A percentile compares a stretch with the other conserved stretches of the same genome.
Conservation (phyloP, 345 rosid species). For the Moricandia moricandioides region DNA sequence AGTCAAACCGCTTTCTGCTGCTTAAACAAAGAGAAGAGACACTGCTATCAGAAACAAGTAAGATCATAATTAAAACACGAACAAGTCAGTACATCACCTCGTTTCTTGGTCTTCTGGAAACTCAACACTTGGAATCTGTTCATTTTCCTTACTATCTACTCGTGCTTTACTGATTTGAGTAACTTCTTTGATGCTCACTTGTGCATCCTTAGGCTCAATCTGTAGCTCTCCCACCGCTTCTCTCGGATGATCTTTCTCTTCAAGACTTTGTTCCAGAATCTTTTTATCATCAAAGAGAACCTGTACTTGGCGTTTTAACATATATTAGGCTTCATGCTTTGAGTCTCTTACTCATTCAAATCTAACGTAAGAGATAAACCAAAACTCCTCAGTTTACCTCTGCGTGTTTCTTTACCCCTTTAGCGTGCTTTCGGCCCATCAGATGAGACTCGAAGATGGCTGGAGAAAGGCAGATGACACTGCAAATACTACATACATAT, state of each 20-base stretch:
- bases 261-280: conserved; percentile 6
- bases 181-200: neutral
- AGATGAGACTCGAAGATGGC: conserved; percentile 8
- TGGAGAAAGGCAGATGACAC: conserved; percentile 2
- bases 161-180: neutral
- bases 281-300: conserved; percentile 11
- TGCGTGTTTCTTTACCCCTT: neutral
- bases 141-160: neutral
- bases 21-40: neutral
- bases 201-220: neutral
- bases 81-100: neutral
- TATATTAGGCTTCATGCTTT: neutral
- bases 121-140: neutral
- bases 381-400: neutral
- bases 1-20: neutral
- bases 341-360: neutral
- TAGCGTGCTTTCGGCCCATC: conserved; percentile 1
- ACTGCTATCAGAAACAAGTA: neutral
- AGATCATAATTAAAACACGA: neutral
- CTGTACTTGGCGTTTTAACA: neutral
- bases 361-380: neutral
- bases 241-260: neutral
- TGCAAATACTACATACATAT: conserved; percentile 13
- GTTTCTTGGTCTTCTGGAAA: neutral
- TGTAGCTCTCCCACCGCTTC: neutral